A percentile compares a stretch with the other conserved stretches of the same genome.
These are phyloP conservation scores for Heteromeles arbutifolia DNA, from an alignment of 306 rosid species.

Conservation along the genomic window DNA sequence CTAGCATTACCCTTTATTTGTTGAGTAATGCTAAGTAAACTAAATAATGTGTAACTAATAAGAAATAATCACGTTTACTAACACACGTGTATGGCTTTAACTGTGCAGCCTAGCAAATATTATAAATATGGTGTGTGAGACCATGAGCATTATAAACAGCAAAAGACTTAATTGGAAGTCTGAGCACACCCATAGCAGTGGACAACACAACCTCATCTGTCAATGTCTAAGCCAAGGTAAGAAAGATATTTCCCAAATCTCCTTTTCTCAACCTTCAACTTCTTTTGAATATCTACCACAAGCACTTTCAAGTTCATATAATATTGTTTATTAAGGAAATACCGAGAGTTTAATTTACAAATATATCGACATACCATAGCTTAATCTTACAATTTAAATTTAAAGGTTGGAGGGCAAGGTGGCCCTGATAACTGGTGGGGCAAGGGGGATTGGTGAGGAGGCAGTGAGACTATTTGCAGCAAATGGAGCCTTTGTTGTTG, in stretches of 20 bases:
- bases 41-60: no score
- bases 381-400: background rate
- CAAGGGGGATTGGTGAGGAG: constrained; percentile 85
- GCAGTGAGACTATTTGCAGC: constrained; percentile 50
- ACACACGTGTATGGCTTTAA: background rate
- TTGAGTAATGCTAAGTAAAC: no score
- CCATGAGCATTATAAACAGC: constrained; percentile 9
- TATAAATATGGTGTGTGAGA: background rate
- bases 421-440: constrained; percentile 74
- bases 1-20: no score
- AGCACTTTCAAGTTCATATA: no score
- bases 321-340: background rate
- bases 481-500: constrained; percentile 65
- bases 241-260: background rate
- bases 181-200: background rate
- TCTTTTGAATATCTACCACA: no score
- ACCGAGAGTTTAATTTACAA: background rate
- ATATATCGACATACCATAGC: background rate
- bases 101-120: background rate
- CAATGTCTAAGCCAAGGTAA: constrained; percentile 52
- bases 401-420: constrained; percentile 79
- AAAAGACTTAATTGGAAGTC: constrained; percentile 8
- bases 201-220: constrained; percentile 9
- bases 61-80: no score
- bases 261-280: background rate